A percentile compares a stretch with the other conserved stretches of the same genome.
These are phyloP conservation scores for Euphrasia confusa DNA, from an alignment of 257 asterid species.

Conservation along the genomic window DNA sequence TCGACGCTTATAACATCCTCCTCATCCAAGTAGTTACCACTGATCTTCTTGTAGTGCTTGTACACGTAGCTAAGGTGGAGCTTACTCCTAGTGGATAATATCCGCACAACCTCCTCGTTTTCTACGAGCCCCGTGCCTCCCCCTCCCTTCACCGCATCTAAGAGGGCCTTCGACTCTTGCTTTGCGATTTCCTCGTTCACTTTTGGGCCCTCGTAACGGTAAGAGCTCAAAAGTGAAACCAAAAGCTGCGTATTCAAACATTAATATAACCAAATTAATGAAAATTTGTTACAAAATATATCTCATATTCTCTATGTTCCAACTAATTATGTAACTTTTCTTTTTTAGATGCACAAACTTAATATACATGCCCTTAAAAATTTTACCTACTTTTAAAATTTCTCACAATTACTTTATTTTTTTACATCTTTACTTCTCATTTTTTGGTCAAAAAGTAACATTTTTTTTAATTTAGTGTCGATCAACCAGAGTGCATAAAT, in stretches of 20 bases:
- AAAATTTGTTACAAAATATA: no score
- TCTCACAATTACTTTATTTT: no score
- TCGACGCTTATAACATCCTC: constrained; percentile 57
- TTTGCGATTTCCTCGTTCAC: constrained; percentile 54
- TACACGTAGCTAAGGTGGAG: constrained; percentile 48
- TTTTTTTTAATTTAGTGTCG: no score
- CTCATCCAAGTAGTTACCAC: constrained; percentile 58
- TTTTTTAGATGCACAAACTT: no score
- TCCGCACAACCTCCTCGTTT: constrained; percentile 52
- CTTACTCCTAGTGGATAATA: constrained; percentile 74
- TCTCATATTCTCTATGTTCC: no score
- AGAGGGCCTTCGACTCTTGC: constrained; percentile 56
- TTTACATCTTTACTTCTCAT: no score
- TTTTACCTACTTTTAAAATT: no score
- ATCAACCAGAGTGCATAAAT: no score
- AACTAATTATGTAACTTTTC: no score
- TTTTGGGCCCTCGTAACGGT: constrained; percentile 74
- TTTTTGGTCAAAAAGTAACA: no score
- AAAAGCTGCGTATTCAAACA: constrained; percentile 43
- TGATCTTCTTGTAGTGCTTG: constrained; percentile 63
- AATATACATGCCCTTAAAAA: no score
- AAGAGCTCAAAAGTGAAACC: constrained; percentile 68
- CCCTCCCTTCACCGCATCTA: constrained; percentile 34
- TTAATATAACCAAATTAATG: no score
- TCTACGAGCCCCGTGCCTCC: constrained; percentile 25